phyloP scores from a whole-genome alignment of 495 filamentous ascomycete species.

The Aspergillus haitiensis region DNA sequence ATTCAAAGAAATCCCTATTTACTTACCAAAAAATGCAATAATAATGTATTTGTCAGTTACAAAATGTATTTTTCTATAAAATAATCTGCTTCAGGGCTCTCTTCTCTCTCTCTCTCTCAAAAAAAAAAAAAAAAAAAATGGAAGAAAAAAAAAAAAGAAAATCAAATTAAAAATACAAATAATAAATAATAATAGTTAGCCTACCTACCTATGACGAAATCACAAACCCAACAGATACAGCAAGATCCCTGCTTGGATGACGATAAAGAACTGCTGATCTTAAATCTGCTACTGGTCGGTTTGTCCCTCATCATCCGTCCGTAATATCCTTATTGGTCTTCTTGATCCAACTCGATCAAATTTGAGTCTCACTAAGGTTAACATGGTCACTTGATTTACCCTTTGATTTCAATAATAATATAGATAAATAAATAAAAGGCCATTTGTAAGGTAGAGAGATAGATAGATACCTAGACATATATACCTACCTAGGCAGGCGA shows the following conservation, averaged over 20 bases:
- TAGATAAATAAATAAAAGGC: neutral
- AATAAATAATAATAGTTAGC: neutral
- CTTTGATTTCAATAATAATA: neutral
- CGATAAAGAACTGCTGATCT: conserved; percentile 33
- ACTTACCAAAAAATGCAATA: too few relatives aligned
- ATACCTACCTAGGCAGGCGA: too few relatives aligned
- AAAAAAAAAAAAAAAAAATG: too few relatives aligned
- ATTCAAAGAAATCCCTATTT: too few relatives aligned
- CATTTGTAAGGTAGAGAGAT: too few relatives aligned
- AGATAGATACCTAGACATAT: too few relatives aligned
- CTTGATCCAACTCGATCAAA: neutral
- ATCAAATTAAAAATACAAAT: neutral
- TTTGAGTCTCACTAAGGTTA: conserved; percentile 1
- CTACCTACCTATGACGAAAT: neutral
- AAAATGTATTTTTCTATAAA: too few relatives aligned
- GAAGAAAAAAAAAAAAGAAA: neutral
- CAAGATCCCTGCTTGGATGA: conserved; percentile 17
- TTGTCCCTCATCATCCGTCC: conserved; percentile 19
- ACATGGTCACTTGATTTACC: conserved; percentile 3
- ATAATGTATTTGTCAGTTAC: too few relatives aligned
- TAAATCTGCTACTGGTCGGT: conserved; percentile 22
- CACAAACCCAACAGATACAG: neutral
- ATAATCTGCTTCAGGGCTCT: neutral
- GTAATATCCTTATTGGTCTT: conserved; percentile 6
- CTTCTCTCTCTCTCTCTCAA: neutral